Evolutionary conservation across 1,284 basidiomycete species (phyloP), one percentile per base, ranked within the genome.

Genomic region (Tilletia caries): DNA sequence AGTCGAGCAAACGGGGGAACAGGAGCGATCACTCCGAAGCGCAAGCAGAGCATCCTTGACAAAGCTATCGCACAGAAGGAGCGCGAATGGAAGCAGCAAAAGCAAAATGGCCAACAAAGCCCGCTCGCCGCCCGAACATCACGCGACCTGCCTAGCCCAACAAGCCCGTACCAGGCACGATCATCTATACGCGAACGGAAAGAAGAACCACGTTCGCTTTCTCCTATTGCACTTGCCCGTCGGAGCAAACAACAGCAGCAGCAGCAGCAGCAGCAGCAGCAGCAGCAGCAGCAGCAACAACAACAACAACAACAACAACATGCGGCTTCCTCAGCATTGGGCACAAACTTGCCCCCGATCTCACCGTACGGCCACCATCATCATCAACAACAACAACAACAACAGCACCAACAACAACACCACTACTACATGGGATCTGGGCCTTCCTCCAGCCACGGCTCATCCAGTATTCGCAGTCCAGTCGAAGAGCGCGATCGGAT

Each of bases 21-120:
- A n/a, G 37, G 37, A 15, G 15, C 37, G 12, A 62, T 10, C 29
- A 62, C 20, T 25, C 58, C 58, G 29, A 62, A 62, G 58, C 58
- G 58, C 8, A 33, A 29, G 32, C 27, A 62, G 58, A 62, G 58
- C 58, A 18, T 62, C n/a, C 58, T 62, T 18, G 58, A 62, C 58
- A 62, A 62, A 23, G 58, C 58, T 29, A 62, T 62, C 29, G 58
- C 58, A 20, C 29, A 62, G 29, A 62, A 62, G 32, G 58, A 62
- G 32, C 27, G 32, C 13, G 58, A 62, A 37, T 34, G 58, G 18
- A 29, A 62, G 32, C 58, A 37, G 15, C 58, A 62, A 23, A 27
- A 37, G 33, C 58, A 62, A 29, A 25, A 62, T 25, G 20, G 29
- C 4, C 54, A 60, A 60, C 32, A 27, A 25, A 27, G 32, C 15